phyloP scores from a whole-genome alignment of 208 protist species.

The Wallacemonas sp. region DNA sequence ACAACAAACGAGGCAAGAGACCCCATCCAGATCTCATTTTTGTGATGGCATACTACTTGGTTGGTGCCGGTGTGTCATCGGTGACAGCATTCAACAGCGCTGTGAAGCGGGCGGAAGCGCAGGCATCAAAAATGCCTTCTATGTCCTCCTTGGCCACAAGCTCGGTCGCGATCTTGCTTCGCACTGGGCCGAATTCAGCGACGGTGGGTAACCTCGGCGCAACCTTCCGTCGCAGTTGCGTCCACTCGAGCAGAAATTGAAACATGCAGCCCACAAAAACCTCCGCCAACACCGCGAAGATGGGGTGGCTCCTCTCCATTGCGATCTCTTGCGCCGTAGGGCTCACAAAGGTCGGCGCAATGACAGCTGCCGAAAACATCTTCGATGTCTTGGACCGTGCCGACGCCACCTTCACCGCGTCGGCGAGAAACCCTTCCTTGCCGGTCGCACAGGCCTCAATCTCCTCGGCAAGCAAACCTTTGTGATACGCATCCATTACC shows the following conservation, averaged over 20 bases:
- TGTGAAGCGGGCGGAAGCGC: constrained; percentile 2
- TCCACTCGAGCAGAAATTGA: constrained; percentile 41
- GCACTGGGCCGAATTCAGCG: constrained; percentile 35
- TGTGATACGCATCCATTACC: constrained; percentile 41
- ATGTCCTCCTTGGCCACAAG: constrained; percentile 21
- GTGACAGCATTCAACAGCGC: constrained; percentile 1
- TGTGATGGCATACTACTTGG: too few relatives aligned
- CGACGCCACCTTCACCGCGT: constrained; percentile 6
- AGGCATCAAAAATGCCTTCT: constrained; percentile 3
- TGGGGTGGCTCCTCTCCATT: constrained; percentile 16
- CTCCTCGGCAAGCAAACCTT: constrained; percentile 26
- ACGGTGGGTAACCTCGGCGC: constrained; percentile 25
- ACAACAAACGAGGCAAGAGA: too few relatives aligned
- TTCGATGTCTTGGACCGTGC: constrained; percentile 4
- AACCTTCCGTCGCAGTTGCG: constrained; percentile 19
- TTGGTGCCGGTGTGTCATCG: neutral
- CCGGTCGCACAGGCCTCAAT: constrained; percentile 7
- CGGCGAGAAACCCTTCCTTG: neutral
- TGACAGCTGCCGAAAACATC: constrained; percentile 3
- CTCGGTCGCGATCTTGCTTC: constrained; percentile 24
- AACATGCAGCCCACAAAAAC: constrained; percentile 40
- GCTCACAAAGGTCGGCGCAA: neutral
- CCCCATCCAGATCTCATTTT: too few relatives aligned
- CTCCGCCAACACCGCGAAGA: constrained; percentile 33
- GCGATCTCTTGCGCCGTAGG: neutral